Conservation (phyloP, 495 filamentous ascomycete species). For the Hypoxylon perforatum region DNA sequence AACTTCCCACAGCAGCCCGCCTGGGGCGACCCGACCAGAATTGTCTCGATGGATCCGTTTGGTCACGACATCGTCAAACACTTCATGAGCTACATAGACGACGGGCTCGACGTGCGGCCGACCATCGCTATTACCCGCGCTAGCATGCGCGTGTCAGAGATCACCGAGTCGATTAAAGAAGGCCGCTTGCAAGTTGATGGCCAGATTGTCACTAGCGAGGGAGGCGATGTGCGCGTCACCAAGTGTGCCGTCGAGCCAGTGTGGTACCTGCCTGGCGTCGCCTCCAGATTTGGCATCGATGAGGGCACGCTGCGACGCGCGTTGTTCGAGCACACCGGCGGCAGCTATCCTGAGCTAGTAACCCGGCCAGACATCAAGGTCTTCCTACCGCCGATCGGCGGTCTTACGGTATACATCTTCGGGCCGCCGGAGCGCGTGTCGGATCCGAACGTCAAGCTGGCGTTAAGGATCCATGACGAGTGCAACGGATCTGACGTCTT, state of each 20-base stretch:
- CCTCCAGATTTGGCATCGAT: constrained; percentile 90
- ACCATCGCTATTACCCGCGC: background rate
- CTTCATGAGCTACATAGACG: background rate
- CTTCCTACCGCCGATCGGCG: too few species aligned
- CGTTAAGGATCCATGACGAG: too few species aligned
- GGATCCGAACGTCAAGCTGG: too few species aligned
- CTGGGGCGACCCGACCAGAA: background rate
- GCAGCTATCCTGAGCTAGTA: too few species aligned
- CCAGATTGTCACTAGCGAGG: background rate
- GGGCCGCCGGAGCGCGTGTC: too few species aligned
- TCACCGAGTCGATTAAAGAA: background rate
- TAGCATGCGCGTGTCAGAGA: background rate
- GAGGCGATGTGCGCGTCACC: constrained; percentile 65
- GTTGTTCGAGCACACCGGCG: too few species aligned
- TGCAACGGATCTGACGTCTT: too few species aligned
- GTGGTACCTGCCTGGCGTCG: constrained; percentile 94
- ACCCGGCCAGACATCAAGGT: too few species aligned
- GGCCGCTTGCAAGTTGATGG: background rate
- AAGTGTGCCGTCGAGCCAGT: constrained; percentile 94
- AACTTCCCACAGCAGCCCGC: background rate
- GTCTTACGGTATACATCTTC: too few species aligned
- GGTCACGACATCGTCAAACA: background rate
- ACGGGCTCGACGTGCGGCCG: background rate
- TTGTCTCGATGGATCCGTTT: background rate
- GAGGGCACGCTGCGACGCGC: constrained; percentile 68